phyloP scores from a whole-genome alignment of 768 basidiomycete genomes.

The Cyclocybe aegerita region DNA sequence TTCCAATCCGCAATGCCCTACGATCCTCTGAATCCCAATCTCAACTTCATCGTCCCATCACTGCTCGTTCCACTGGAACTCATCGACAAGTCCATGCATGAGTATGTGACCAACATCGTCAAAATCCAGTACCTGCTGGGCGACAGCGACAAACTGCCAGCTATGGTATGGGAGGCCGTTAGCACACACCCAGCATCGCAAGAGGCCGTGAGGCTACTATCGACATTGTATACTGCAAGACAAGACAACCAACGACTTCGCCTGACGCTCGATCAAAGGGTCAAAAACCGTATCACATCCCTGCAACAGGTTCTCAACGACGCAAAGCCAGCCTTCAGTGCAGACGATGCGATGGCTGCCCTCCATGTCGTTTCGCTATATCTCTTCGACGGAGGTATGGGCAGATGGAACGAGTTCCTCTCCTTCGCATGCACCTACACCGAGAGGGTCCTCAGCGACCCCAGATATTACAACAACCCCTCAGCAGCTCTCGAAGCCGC shows the following conservation, averaged over 20 bases:
- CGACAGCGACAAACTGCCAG: constrained; percentile 41
- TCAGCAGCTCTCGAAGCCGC: constrained; percentile 44
- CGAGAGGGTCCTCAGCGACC: constrained; percentile 40
- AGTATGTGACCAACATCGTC: constrained; percentile 65
- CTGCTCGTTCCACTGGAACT: constrained; percentile 16
- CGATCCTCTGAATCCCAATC: neutral
- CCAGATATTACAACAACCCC: constrained; percentile 35
- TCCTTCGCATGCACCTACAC: constrained; percentile 59
- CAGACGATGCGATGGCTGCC: constrained; percentile 78
- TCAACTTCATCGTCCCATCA: constrained; percentile 10
- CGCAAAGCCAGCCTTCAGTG: constrained; percentile 24
- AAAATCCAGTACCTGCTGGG: constrained; percentile 71
- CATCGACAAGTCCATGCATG: constrained; percentile 27
- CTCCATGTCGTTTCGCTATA: constrained; percentile 74
- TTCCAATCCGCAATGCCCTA: constrained; percentile 10
- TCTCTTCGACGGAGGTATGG: constrained; percentile 76
- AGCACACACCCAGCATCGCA: constrained; percentile 45
- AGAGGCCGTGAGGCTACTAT: constrained; percentile 61
- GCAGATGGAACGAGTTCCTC: constrained; percentile 70
- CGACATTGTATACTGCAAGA: constrained; percentile 50
- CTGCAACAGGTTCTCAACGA: constrained; percentile 19
- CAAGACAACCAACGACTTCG: constrained; percentile 17
- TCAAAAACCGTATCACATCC: constrained; percentile 21
- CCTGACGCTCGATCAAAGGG: constrained; percentile 24
- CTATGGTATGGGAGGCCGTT: constrained; percentile 52